Evolutionary conservation across 1,284 basidiomycete genomes (phyloP).

Genomic region (Marasmius tenuissimus): DNA sequence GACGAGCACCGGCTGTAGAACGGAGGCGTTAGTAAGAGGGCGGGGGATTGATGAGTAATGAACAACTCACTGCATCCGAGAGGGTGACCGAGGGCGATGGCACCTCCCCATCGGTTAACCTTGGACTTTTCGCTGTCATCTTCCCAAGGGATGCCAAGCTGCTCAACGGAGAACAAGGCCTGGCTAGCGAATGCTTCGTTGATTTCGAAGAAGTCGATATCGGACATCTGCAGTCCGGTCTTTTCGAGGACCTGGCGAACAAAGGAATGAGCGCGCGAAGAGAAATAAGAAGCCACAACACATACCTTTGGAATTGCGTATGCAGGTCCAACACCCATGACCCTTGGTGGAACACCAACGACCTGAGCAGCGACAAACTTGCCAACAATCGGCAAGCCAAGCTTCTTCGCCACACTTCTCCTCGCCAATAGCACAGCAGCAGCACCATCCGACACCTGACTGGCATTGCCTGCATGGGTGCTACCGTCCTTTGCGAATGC

Average conservation of each 20-base stretch:
- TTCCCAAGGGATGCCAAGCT: slow-evolving; percentile 73
- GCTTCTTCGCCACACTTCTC: slow-evolving; percentile 84
- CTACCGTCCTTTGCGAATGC: slow-evolving; percentile 88
- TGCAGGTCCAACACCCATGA: slow-evolving; percentile 92
- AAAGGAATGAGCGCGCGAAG: neutral
- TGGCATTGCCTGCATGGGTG: slow-evolving; percentile 94
- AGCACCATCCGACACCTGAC: slow-evolving; percentile 96
- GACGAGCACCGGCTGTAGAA: slow-evolving; percentile 75
- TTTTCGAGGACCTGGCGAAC: slow-evolving; percentile 53
- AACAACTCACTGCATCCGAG: slow-evolving; percentile 70
- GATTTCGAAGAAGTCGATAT: slow-evolving; percentile 92
- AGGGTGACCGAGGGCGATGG: slow-evolving; percentile 87
- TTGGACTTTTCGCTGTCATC: slow-evolving; percentile 35
- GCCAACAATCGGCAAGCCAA: slow-evolving; percentile 89
- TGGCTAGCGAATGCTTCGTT: slow-evolving; percentile 95
- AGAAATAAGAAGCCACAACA: slow-evolving; percentile 47
- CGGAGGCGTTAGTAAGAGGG: neutral
- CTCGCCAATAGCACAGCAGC: slow-evolving; percentile 91
- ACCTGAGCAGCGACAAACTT: slow-evolving; percentile 84
- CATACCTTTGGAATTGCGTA: slow-evolving; percentile 82
- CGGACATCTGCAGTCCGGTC: slow-evolving; percentile 68
- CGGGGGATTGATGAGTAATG: neutral
- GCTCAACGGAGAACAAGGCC: slow-evolving; percentile 78
- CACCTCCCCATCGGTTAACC: slow-evolving; percentile 88
- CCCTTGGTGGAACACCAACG: slow-evolving; percentile 84